Base-by-base conservation (phyloP, 768 basidiomycete genomes). In the Hygrophorus pudorinus region DNA sequence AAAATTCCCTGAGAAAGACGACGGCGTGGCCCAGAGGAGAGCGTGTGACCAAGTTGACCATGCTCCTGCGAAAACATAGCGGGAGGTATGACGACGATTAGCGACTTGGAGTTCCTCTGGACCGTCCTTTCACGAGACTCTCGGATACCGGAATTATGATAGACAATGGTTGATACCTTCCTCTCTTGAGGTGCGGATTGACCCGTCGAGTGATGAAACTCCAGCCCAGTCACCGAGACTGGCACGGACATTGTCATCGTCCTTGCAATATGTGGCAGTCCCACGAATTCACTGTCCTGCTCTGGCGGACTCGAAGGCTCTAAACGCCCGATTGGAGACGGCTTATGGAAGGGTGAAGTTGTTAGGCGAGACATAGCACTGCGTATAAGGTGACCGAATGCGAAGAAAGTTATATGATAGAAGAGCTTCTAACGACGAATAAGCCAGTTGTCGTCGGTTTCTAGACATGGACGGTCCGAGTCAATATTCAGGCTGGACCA, bases 31-130 rank as follows among this genome's bases (percentile, higher is more conserved):
- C 80, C 80, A 14, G 65, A 67, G 8, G 75, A 72, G 16, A 81
- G 55, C 0, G 77, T 76, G 42, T 76, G 70, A 0, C 79, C 77
- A 13, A 79, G 65, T 12, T 69, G 71, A 0, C 76, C 73, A 55
- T 78, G 77, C 50, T 80, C 74, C 32, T 75, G 69, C 1, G 70
- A 60, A 41, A 87, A 65, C 24, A 75, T 67, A 10, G 66, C 44
- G 20, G 85, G 80, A 30, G 85, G 85, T 30, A 81, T 60, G 17
- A 86, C 73, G 31, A 86, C 70, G 13, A 88, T 65, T 41, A 87
- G 70, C 56, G 76, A 75, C 53, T 68, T 75, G 41, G 61, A 64
- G 47, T 53, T 61, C 38, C 71, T 62, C 39, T 66, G 63, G 12
- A 53, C 48, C 18, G 55, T 50, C 48, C 70, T 65, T 16, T 72